These are phyloP conservation scores for Daldinia vernicosa DNA, from an alignment of 495 filamentous ascomycete genomes.

Conservation along the genomic window DNA sequence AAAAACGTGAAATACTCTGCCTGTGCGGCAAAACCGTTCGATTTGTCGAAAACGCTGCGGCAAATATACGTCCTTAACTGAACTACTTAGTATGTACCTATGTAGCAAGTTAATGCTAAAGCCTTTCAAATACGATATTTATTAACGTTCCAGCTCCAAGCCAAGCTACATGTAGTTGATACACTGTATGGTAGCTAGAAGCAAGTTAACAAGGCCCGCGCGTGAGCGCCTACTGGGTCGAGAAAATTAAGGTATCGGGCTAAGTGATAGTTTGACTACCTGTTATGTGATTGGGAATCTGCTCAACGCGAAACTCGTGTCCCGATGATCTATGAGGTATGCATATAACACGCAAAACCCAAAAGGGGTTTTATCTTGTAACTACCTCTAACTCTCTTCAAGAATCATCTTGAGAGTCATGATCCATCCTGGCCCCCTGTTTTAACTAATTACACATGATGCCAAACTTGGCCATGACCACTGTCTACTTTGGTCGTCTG, in stretches of 20 bases:
- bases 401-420: constrained; percentile 18
- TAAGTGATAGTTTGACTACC: neutral
- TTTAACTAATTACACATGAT: constrained; percentile 38
- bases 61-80: too few relatives aligned
- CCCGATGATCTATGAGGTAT: constrained; percentile 34
- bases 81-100: too few relatives aligned
- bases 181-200: neutral
- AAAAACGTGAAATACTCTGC: too few relatives aligned
- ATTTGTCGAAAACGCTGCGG: too few relatives aligned
- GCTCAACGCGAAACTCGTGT: constrained; percentile 21
- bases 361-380: neutral
- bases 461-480: constrained; percentile 32
- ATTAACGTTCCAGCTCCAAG: too few relatives aligned
- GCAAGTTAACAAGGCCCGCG: neutral
- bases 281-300: neutral
- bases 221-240: neutral
- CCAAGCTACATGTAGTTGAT: neutral
- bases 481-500: constrained; percentile 5
- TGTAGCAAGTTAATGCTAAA: too few relatives aligned
- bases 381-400: constrained; percentile 22
- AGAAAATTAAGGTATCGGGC: neutral
- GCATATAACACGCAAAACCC: constrained; percentile 19
- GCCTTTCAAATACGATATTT: too few relatives aligned
- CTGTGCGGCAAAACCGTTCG: too few relatives aligned
- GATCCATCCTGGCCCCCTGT: constrained; percentile 10